Evolutionary conservation across 306 rosid species (phyloP), one percentile per base, ranked within the genome.

Genomic region (Betula pendula): DNA sequence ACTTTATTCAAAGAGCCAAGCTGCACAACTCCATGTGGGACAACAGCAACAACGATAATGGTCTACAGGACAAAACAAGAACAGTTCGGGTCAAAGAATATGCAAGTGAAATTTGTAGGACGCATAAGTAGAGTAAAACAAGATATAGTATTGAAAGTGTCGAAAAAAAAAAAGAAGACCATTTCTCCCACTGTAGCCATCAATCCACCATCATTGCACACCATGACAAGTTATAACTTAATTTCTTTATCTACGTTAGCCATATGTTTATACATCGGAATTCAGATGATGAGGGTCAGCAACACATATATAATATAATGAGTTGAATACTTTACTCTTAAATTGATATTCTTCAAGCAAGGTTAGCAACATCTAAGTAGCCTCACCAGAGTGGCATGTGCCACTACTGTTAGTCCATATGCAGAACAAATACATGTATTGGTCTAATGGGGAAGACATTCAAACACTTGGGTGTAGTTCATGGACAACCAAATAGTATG

Each of bases 11-110:
- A 81, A 71, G 98, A 92, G 19, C 99, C 99, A 75, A 96, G 97
- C 83, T 92, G 99, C 79, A 96, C 84, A 87, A 96, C 93, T 43
- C 99, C 98, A 70, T 86, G 96, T 8, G 99, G 96, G 77, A 75
- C 87, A 69, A 95, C 94, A 71, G 98, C 85, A 73, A 86, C 87
- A 70, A 91, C 89, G 55, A 82, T 91, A 75, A 96, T 84, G 56
- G 99, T 96, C 98, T 96, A 68, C 84, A 87, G 40, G 75, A 79
- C 60, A 85, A 78, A 81, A 66, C 17, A 81, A 12, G 48, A 55
- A 62, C 16, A 73, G 76, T 51, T 78, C 17, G 24, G 49, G 58
- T 73, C 43, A 78, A 68, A 40, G 79, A 63, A 84, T 63, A 69
- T 42, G 29, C 45, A 10, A 45, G 56, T 38, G 15, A 11, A 73